These are phyloP conservation scores for Chaetomium sp. DNA, from an alignment of 2,329 filamentous ascomycete species.

Conservation along the genomic window DNA sequence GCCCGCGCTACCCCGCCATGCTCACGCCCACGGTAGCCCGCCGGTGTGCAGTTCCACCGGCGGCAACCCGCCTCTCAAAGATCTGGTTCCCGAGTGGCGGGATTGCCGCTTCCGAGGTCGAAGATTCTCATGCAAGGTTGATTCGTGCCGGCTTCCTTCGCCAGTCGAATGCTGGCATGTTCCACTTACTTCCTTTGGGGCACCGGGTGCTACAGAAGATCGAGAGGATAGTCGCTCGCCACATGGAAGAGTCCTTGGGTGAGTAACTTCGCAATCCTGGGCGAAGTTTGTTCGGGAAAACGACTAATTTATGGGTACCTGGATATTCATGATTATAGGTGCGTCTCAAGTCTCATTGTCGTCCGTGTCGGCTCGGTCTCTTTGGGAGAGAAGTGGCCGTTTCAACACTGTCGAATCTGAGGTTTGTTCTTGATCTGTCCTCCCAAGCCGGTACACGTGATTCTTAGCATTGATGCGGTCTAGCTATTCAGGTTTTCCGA, in stretches of 20 bases:
- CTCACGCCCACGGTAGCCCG: neutral
- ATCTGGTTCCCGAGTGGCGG: conserved; percentile 76
- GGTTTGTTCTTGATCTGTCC: conserved; percentile 35
- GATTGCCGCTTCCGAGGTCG: conserved; percentile 50
- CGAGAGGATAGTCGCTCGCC: conserved; percentile 75
- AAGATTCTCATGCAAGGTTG: conserved; percentile 63
- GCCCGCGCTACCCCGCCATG: neutral
- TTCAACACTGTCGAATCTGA: conserved; percentile 67
- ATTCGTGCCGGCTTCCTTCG: conserved; percentile 66
- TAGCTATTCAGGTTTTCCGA: conserved; percentile 77
- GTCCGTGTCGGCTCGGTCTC: conserved; percentile 72
- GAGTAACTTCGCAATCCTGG: conserved; percentile 1
- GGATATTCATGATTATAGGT: conserved; percentile 35
- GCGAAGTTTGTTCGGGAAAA: neutral
- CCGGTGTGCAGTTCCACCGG: conserved; percentile 12
- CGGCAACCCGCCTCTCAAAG: conserved; percentile 52
- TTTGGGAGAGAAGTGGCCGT: conserved; percentile 82
- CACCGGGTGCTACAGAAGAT: conserved; percentile 83
- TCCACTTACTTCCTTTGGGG: conserved; percentile 84
- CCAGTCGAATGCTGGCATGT: conserved; percentile 82
- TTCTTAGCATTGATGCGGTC: too few relatives aligned
- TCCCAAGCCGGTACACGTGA: too few relatives aligned
- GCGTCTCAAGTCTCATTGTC: conserved; percentile 80
- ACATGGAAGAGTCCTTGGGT: conserved; percentile 57
- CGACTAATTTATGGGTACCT: neutral